Base-by-base conservation (phyloP, 2,329 filamentous ascomycete genomes). In the Microsporum ferrugineum region DNA sequence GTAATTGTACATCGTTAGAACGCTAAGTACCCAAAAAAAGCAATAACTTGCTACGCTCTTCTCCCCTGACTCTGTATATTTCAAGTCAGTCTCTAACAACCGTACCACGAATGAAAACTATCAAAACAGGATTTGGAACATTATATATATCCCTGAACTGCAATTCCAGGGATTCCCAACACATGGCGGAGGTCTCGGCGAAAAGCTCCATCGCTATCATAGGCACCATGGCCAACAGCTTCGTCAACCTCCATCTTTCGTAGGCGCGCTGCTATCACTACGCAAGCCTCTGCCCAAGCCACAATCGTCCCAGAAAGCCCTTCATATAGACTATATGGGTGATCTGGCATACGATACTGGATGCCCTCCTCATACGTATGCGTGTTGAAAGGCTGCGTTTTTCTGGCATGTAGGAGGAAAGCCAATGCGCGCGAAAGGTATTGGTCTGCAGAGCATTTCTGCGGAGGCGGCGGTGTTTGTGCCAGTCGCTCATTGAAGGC, bases 261-360 rank as follows among this genome's bases (percentile, higher is more conserved):
- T 38, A 77, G 53, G 39, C 69, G 68, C 4, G 69, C 69, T 57
- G 71, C 66, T 49, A 76, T 68, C 8, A 70, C 66, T 3, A 71
- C 69, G 47, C 72, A 76, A 3, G 73, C 68, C 33, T 77, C 75
- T 17, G 73, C 69, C 75, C 75, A 77, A 3, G 75, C 75, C 62
- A 73, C 75, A 1, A 76, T 53, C 36, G 69, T 74, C 0, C 75
- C 75, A 1, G 74, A 66, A 6, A 77, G 65, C 1, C 75, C 75
- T 58, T 77, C 75, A 29, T 71, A 74, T 17, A 76, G 66, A 34
- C 70, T 70, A 58, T 71, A 76, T 4, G 75, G 73, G 23, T 68
- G 68, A 66, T 77, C 75, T 1, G 75, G 74, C 66, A 73, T 68
- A n/a, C 74, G 72, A 53, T 74, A 76, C 68, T 66, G 2, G 63